Percentiles rank a stretch among this genome's conserved stretches.
phyloP scores from a whole-genome alignment of 1,284 basidiomycete species.

The Tilletia caries region DNA sequence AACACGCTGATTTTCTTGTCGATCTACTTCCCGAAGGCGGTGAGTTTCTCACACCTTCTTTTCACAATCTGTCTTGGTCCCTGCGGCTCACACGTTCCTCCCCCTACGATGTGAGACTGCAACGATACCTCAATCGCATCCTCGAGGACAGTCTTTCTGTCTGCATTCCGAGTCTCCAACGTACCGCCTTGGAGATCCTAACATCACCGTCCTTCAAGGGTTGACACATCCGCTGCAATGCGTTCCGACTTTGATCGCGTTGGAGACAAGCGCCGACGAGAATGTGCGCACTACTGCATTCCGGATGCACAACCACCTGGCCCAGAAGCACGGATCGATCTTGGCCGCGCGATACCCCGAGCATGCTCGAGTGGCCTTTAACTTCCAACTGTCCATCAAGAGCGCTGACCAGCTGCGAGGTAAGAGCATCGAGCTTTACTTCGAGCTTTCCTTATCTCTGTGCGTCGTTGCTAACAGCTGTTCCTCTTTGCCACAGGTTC shows the following conservation, averaged over 20 bases:
- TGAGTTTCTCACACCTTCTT: too few relatives aligned
- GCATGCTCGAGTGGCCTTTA: constrained; percentile 73
- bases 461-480: too few relatives aligned
- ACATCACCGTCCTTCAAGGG: constrained; percentile 88
- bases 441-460: too few relatives aligned
- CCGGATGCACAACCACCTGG: constrained; percentile 74
- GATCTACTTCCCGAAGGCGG: constrained; percentile 65
- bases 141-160: constrained; percentile 67
- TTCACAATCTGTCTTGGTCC: too few relatives aligned
- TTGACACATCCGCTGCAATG: constrained; percentile 91
- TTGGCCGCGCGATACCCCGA: constrained; percentile 79
- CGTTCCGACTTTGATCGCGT: constrained; percentile 83
- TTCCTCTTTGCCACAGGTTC: constrained; percentile 49
- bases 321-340: constrained; percentile 82
- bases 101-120: too few relatives aligned
- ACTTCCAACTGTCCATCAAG: constrained; percentile 64
- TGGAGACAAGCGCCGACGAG: constrained; percentile 74
- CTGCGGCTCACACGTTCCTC: too few relatives aligned
- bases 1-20: constrained; percentile 82
- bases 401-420: constrained; percentile 24
- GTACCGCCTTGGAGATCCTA: constrained; percentile 84
- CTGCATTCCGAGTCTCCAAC: constrained; percentile 63
- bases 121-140: constrained; percentile 81
- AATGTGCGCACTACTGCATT: constrained; percentile 71
- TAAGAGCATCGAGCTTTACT: not conserved